Evolutionary conservation across 106 monocot species (phyloP), one percentile per base, ranked within the genome.

Genomic region (Allium sativum): DNA sequence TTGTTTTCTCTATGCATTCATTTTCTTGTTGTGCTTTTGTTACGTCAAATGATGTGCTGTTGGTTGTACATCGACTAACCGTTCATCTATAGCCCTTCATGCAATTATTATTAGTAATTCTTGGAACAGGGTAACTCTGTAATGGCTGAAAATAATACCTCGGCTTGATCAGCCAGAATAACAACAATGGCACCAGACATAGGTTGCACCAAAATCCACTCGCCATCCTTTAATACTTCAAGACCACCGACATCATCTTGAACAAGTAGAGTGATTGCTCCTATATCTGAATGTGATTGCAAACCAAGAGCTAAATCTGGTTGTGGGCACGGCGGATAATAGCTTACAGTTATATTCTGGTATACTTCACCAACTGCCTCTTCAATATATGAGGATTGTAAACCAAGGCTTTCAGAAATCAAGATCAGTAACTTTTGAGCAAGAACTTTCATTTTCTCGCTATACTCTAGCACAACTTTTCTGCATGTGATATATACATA

Each of bases 191-290:
- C 87, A 81, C 85, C 77, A 55, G 68, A 46, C 48, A 92, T 48
- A 51, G 98, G 85, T 31, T 76, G 69, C 12, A 68, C 76, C 17
- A 65, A 67, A 57, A 85, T 68, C 98, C 98, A 99, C 31, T 81
- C 51, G 6, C 81, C 82, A 71, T 85, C 84, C 66, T 88, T 88
- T 45, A 92, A 57, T 12, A 99, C 82, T 66, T 99, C 92, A 21
- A 99, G 87, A 52, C 98, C 98, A 19, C 80, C 88, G 1, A 99
- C 98, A 53, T 99, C 86, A 83, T 99, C 92, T 78, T 99, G 92
- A 74, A 99, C 79, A 40, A 99, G 67, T 17, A 99, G 80, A n/a
- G 88, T 85, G 51, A 99, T 81, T 7, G 76, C 88, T 51, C 98
- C 98, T 71, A 99, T 88, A 76, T 99, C 98, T 48, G 98, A 99